Percentiles rank a stretch among this genome's conserved stretches.
phyloP scores from a whole-genome alignment of 805 yeast genomes.

The Lipomyces lipofer region DNA sequence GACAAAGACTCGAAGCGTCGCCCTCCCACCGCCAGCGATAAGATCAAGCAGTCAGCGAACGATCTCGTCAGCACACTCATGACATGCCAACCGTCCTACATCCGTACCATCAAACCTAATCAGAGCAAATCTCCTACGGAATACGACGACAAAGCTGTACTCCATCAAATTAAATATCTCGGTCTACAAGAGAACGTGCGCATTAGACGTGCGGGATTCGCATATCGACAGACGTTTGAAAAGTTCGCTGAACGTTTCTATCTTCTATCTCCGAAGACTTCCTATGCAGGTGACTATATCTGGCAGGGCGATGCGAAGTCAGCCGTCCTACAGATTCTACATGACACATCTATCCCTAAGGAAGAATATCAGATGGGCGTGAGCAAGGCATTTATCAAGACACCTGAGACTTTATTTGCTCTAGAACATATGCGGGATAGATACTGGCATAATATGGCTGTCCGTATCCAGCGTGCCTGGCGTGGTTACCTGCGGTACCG shows the following conservation, averaged over 20 bases:
- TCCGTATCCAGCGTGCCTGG: conserved; percentile 96
- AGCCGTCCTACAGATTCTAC: conserved; percentile 55
- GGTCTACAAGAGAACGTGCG: conserved; percentile 97
- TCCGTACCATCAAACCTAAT: conserved; percentile 96
- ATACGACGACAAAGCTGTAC: conserved; percentile 82
- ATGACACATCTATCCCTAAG: conserved; percentile 67
- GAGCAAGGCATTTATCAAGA: conserved; percentile 88
- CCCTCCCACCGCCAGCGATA: conserved; percentile 96
- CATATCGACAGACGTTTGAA: conserved; percentile 94
- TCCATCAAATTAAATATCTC: conserved; percentile 92
- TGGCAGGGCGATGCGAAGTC: conserved; percentile 61
- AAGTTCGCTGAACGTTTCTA: conserved; percentile 94
- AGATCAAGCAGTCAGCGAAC: conserved; percentile 89
- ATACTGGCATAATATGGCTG: conserved; percentile 98
- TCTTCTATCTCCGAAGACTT: conserved; percentile 79
- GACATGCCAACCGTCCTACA: conserved; percentile 90
- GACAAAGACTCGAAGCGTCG: conserved; percentile 72
- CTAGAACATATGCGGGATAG: conserved; percentile 94
- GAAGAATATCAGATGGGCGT: conserved; percentile 89
- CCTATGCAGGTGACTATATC: conserved; percentile 82
- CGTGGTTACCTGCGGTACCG: conserved; percentile 77
- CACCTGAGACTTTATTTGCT: conserved; percentile 95
- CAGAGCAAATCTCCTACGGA: conserved; percentile 89
- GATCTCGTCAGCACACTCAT: conserved; percentile 85
- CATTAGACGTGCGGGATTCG: conserved; percentile 97